These are phyloP conservation scores for Saccharomyces hybrid DNA, from an alignment of 1,139 yeast species.

Conservation along the genomic window DNA sequence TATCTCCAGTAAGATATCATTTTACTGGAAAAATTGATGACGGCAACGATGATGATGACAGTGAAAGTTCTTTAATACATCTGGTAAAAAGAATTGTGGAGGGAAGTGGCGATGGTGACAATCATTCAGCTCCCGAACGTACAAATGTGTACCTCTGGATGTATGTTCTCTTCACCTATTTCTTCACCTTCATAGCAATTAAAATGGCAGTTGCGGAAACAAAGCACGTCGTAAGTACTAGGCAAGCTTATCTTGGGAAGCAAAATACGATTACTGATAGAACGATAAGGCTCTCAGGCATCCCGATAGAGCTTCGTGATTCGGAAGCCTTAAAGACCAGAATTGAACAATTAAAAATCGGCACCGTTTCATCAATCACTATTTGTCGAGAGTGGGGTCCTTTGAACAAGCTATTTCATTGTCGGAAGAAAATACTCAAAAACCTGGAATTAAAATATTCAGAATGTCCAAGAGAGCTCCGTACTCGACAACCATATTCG, in stretches of 20 bases:
- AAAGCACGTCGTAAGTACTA: constrained; percentile 57
- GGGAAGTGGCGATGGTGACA: constrained; percentile 16
- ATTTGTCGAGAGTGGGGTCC: constrained; percentile 82
- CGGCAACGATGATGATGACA: constrained; percentile 29
- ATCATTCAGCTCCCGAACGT: constrained; percentile 21
- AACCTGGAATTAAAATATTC: constrained; percentile 73
- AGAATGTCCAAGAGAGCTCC: constrained; percentile 40
- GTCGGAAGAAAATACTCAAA: constrained; percentile 47
- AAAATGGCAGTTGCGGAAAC: constrained; percentile 62
- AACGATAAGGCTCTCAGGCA: constrained; percentile 82
- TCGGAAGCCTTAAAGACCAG: constrained; percentile 62
- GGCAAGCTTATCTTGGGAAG: constrained; percentile 79
- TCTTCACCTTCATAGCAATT: constrained; percentile 66
- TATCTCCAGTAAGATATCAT: constrained; percentile 62
- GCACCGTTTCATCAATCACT: constrained; percentile 66
- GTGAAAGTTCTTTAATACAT: background rate
- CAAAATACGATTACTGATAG: constrained; percentile 91
- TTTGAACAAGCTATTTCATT: constrained; percentile 56
- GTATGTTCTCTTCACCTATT: constrained; percentile 79
- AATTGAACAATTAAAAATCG: constrained; percentile 71
- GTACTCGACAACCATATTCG: constrained; percentile 16
- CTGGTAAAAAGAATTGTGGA: background rate
- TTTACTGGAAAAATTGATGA: constrained; percentile 56
- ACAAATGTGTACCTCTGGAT: constrained; percentile 49
- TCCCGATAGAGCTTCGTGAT: constrained; percentile 74